Evolutionary conservation across 306 rosid species (phyloP), one percentile per base, ranked within the genome.

Genomic region (Prunus padus): DNA sequence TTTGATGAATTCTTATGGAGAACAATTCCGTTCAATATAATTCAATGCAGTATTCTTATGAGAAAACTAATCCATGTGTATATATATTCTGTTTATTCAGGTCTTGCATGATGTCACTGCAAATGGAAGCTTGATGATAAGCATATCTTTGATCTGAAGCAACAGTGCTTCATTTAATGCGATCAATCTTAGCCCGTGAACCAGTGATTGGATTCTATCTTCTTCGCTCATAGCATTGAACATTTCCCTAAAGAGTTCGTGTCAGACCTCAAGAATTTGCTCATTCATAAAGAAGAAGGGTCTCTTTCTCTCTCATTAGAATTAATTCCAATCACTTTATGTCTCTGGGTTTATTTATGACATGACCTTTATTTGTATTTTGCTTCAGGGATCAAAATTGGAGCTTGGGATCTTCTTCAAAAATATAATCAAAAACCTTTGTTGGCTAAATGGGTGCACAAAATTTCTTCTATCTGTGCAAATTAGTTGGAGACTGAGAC

Each of bases 161-260:
- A 73, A 23, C 69, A 67, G 78, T 62, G 82, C 51, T 83, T 80
- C 90, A 81, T 81, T 83, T 73, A 81, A 56, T 86, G 84, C 37
- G 51, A 82, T 56, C 77, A 77, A 81, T 79, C 71, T 14, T 62
- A 55, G 86, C 79, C 90, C 86, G 87, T 83, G 90, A 81, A 57
- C 16, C 54, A 6, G 62, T 71, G 65, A 69, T 77, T 71, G 75
- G 72, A 71, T 67, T 45, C 80, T 47, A 22, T 79, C 72, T 76
- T 59, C 69, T 72, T 69, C 57, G 52, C 83, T 64, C 52, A 40
- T 44, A 16, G 76, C 83, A 86, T 82, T 82, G 31, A 80, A 71
- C 51, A 37, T 65, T 55, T 65, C 65, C 54, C 74, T 64, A 16
- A 45, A 67, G 69, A 65, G 19, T 72, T 67, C 85, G 73, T 77